These are phyloP conservation scores for Colletotrichum sp. DNA, from an alignment of 2,329 filamentous ascomycete genomes.

Conservation along the genomic window DNA sequence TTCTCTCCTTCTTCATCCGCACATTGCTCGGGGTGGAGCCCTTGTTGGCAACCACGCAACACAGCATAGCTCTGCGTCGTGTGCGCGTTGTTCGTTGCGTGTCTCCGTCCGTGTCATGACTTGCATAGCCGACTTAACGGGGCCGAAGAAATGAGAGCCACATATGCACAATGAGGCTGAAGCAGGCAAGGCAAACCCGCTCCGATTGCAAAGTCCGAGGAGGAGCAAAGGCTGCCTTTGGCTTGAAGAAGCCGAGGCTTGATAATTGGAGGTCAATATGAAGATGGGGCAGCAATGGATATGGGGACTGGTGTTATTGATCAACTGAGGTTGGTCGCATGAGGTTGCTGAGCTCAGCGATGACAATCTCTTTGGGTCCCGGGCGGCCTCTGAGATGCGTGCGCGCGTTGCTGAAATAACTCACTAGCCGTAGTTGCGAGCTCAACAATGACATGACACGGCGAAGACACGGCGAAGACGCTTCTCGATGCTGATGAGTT, in stretches of 20 bases:
- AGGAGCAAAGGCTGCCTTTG: neutral
- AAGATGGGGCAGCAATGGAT: neutral
- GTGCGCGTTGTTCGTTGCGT: neutral
- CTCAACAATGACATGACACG: neutral
- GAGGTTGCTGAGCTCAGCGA: neutral
- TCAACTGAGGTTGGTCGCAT: neutral
- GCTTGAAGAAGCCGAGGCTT: neutral
- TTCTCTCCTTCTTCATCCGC: neutral
- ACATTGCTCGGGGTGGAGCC: neutral
- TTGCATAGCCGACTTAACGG: conserved; percentile 6
- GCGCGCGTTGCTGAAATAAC: neutral
- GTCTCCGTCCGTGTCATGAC: neutral
- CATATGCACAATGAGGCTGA: neutral
- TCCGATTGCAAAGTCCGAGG: neutral
- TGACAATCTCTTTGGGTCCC: neutral
- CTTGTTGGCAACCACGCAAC: neutral
- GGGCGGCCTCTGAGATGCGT: neutral
- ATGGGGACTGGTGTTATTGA: neutral
- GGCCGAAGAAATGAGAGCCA: neutral
- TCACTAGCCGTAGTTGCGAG: neutral
- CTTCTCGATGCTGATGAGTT: neutral
- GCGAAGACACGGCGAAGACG: neutral
- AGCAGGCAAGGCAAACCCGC: neutral
- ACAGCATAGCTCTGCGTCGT: neutral
- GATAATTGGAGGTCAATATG: neutral